Evolutionary conservation across 306 rosid species (phyloP), one percentile per base, ranked within the genome.

Genomic region (Clitoria ternatea): DNA sequence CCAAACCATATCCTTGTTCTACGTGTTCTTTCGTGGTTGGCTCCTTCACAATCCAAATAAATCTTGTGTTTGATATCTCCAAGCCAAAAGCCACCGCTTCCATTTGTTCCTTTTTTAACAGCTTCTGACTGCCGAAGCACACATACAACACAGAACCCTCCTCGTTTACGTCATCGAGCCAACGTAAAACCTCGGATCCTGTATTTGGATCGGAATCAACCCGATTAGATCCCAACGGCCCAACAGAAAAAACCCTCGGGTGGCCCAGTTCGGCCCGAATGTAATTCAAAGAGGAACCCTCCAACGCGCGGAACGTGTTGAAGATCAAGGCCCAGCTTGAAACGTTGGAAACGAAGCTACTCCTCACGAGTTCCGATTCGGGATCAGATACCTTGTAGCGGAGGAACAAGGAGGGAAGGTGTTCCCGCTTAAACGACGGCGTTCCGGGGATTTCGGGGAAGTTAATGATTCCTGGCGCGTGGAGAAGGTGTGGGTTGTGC

Each of bases 111-210:
- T 56, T 80, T 2, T 49, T 71, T 3, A 83, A 6, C 24, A 88
- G 1, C 78, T 80, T 91, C 80, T 88, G 97, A 77, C 96, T 86
- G 70, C 96, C 92, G 23, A 91, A 88, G 27, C 97, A 85, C 10
- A 91, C 87, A 2, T 86, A 88, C 15, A 88, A 17, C 26, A 86
- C 97, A 0, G 96, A 91, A 0, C 79, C 88, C 0, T 86, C 88
- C 4, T 78, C 82, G 0, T 82, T 76, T 11, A 82, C 73, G 44
- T 26, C 70, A 4, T 91, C 90, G 0, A 91, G 89, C 95, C 90
- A 90, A 5, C 2, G 3, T 4, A 76, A n/a, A 0, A 81, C 70
- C 0, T 76, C 57, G 1, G 73, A 59, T 2, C 4, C 56, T 4
- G 12, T 24, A 0, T 36, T 70, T 2, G 20, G 6, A 2, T 26